phyloP scores from a whole-genome alignment of 345 rosid genomes.

The Durio zibethinus region DNA sequence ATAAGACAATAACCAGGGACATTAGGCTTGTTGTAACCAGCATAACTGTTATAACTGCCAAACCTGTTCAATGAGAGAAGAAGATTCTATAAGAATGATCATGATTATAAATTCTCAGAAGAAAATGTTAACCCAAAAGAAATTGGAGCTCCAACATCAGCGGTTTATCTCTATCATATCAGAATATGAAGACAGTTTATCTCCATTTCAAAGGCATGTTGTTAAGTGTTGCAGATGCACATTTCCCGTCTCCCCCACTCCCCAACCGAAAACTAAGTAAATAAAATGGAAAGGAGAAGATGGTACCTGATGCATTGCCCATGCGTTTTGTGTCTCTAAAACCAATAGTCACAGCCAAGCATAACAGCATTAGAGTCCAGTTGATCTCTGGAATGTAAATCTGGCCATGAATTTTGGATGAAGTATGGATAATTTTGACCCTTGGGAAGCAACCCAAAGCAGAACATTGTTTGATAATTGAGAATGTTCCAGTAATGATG shows the following conservation, averaged over 20 bases:
- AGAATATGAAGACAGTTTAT: not conserved
- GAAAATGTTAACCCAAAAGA: not conserved
- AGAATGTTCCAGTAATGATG: constrained; percentile 93
- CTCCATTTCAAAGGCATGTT: not conserved
- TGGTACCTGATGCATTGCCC: constrained; percentile 89
- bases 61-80: constrained; percentile 46
- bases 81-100: not conserved
- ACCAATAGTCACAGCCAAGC: constrained; percentile 91
- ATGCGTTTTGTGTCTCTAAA: constrained; percentile 84
- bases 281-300: not conserved
- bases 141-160: not conserved
- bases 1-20: constrained; percentile 83
- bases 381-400: constrained; percentile 95
- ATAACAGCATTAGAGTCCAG: constrained; percentile 90
- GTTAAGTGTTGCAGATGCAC: too few species aligned
- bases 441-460: constrained; percentile 91
- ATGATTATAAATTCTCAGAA: not conserved
- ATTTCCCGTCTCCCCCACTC: too few species aligned
- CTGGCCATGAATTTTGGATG: constrained; percentile 89
- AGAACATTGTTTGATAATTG: constrained; percentile 92
- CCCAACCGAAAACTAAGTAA: too few species aligned
- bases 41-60: constrained; percentile 98
- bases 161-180: too few species aligned
- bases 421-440: constrained; percentile 90
- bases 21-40: constrained; percentile 90